Evolutionary conservation across 1,139 yeast species (phyloP), one percentile per base, ranked within the genome.

Genomic region (Debaryomyces psychrophilus): DNA sequence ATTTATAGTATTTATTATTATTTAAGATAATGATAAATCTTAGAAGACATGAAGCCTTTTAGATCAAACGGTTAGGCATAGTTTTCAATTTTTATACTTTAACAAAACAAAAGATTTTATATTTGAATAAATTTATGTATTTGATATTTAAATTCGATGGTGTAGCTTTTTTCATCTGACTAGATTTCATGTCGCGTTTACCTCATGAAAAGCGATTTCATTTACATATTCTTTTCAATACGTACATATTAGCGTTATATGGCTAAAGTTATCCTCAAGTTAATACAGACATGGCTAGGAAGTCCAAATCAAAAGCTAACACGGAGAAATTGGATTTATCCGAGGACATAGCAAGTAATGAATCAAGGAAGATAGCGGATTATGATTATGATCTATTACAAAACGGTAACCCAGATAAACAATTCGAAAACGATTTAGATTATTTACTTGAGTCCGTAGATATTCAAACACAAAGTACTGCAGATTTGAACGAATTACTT

Each of bases 371-470:
- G 9, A 58, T 54, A 33, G 52, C 48, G 9, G 51, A 53, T 42
- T 56, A 59, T 45, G 60, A 61, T 45, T 57, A 56, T 39, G 51
- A 43, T 29, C 27, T 28, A 28, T 38, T 38, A 37, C 53, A 39
- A 18, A 49, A 52, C 8, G 43, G 42, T 12, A 46, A 40, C 25
- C 39, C 51, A 4, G 62, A 55, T 37, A 41, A 50, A n/a, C 53
- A 56, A 22, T 62, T 62, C 40, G 67, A 64, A 44, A 49, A 49
- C 15, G 67, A 63, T 47, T 56, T 63, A 48, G 53, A 56, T 41
- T 62, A 54, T 38, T 50, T 63, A 23, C 36, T 50, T 14, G 46
- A 43, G 29, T 37, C 39, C 8, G 44, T 37, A 25, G 28, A 18
- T 20, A 34, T 33, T 29, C 36, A 34, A 25, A 17, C 25, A 14